phyloP scores from a whole-genome alignment of 768 basidiomycete species.

The Russula virescens region DNA sequence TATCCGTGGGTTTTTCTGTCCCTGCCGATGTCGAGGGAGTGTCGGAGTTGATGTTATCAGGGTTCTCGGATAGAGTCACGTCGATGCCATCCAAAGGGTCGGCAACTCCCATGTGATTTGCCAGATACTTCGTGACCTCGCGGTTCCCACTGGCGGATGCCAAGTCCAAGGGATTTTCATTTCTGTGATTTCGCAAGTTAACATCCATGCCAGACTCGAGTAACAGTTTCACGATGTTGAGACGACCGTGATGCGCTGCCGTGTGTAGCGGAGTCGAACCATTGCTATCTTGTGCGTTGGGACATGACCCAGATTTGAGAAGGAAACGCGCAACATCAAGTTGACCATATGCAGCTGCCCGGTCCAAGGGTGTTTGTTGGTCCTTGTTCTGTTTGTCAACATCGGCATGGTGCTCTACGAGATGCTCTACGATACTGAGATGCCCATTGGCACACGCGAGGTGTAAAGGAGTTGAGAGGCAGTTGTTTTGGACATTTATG shows the following conservation, averaged over 20 bases:
- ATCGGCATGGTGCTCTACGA: background rate
- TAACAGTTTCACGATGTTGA: background rate
- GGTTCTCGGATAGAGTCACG: background rate
- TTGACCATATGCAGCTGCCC: background rate
- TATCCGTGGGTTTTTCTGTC: rapidly evolving
- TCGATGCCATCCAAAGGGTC: background rate
- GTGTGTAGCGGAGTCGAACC: background rate
- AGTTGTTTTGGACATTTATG: background rate
- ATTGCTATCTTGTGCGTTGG: background rate
- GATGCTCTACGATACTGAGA: background rate
- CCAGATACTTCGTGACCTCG: background rate
- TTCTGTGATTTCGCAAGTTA: background rate
- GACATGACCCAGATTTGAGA: background rate
- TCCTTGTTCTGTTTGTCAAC: background rate
- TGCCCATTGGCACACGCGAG: background rate
- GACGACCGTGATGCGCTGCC: background rate
- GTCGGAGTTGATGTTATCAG: too few relatives aligned
- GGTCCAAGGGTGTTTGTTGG: background rate
- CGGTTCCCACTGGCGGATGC: background rate
- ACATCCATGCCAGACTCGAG: background rate
- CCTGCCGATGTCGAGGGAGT: too few relatives aligned
- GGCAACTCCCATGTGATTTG: background rate
- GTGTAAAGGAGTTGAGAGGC: background rate
- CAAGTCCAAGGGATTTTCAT: background rate
- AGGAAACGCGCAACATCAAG: background rate